Evolutionary conservation across 257 asterid genomes (phyloP).

Genomic region (Salvia hispanica): DNA sequence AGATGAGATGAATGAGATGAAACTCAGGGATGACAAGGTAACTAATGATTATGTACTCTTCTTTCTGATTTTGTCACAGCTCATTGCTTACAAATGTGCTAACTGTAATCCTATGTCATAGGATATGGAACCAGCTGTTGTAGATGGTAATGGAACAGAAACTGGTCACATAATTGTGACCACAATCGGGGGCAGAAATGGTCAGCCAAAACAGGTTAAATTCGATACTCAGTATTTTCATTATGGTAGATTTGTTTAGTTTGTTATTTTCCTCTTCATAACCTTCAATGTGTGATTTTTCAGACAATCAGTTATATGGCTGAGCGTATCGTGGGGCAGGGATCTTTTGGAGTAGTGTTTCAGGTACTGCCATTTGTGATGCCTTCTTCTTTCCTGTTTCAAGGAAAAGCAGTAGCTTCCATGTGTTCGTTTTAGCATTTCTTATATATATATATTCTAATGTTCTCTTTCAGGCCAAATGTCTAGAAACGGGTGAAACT

Average conservation of each 20-base stretch:
- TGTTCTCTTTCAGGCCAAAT: constrained; percentile 9
- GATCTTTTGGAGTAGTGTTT: constrained; percentile 79
- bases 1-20: constrained; percentile 60
- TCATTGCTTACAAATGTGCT: background rate
- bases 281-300: background rate
- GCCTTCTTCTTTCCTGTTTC: constrained; percentile 1
- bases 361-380: constrained; percentile 46
- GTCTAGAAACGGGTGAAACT: too few relatives aligned
- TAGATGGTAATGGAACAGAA: constrained; percentile 76
- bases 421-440: constrained; percentile 8
- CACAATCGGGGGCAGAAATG: constrained; percentile 67
- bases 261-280: constrained; percentile 3
- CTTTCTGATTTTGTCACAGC: background rate
- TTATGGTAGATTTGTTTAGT: background rate
- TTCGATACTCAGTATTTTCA: background rate
- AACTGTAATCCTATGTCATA: constrained; percentile 24
- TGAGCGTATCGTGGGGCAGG: constrained; percentile 52
- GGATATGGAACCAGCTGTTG: constrained; percentile 79
- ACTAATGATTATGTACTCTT: background rate
- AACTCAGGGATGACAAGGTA: constrained; percentile 65
- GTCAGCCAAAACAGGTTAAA: constrained; percentile 74
- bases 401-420: constrained; percentile 13
- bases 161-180: constrained; percentile 83
- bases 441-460: background rate
- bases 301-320: constrained; percentile 63